Evolutionary conservation across 2,329 filamentous ascomycete species (phyloP), one percentile per base, ranked within the genome.

Genomic region (Ceratocystis alfenasii): DNA sequence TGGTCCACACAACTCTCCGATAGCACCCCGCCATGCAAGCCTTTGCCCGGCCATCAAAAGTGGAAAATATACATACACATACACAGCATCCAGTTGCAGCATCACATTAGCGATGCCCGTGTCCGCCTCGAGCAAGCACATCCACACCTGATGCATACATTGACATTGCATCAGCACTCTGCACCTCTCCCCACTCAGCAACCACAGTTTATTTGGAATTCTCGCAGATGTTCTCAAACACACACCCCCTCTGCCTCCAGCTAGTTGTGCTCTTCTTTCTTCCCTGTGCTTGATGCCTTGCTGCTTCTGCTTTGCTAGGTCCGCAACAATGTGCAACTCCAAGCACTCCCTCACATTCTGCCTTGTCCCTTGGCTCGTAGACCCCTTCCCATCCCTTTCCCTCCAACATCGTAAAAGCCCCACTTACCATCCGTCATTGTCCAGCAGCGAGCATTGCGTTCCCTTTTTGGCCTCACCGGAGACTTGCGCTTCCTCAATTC

Each of bases 91-190:
- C 17, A 6, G 6, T n/a, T 33, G 12, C 53, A 33, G 17, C 7
- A n/a, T n/a, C 15, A 33, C 53, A 33, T 30, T 12, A 30, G 53
- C n/a, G 53, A 20, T n/a, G 53, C 17, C 17, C 28, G 33, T 36
- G 36, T 41, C 36, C 12, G 25, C 15, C 53, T 59, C 53, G 25
- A 12, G 33, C 53, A 59, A 33, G 17, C 53, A 59, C 28, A 59
- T 28, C 28, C 28, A 59, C 15, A 59, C 53, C 15, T 59, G 25
- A 59, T 59, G n/a, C 53, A 59, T 59, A 59, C 25, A 59, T 30
- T n/a, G 17, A 59, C 53, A 59, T n/a, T 59, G 28, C 53, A 36
- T 59, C n/a, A 36, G 28, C 28, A 33, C 28, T 30, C 53, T 33
- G 28, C 53, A 6, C 53, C 33, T 41, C 36, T 41, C 36, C 36